phyloP scores from a whole-genome alignment of 345 rosid species.

The rapeseed (Brassica napus) region Da-Ae NC_063440.1:27330501-27331000 shows the following conservation, averaged over 20 bases:
- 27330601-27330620: neutral
- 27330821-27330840: slow-evolving; percentile 93
- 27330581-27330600: neutral
- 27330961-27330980: neutral
- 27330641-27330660: neutral
- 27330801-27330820: slow-evolving; percentile 69
- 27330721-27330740: neutral
- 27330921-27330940: slow-evolving; percentile 37
- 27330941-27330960: slow-evolving; percentile 37
- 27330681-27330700: neutral
- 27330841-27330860: slow-evolving; percentile 77
- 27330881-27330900: slow-evolving; percentile 48
- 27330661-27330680: neutral
- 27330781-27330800: neutral
- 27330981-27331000: neutral
- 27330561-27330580: neutral
- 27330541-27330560: no score
- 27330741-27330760: neutral
- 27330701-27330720: neutral
- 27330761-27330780: neutral
- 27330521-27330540: slow-evolving; percentile 56
- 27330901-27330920: slow-evolving; percentile 26
- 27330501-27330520: slow-evolving; percentile 91
- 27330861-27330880: slow-evolving; percentile 75
- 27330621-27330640: neutral